Evolutionary conservation across 1,284 basidiomycete species (phyloP).

Genomic region (Pisolithus thermaeus): DNA sequence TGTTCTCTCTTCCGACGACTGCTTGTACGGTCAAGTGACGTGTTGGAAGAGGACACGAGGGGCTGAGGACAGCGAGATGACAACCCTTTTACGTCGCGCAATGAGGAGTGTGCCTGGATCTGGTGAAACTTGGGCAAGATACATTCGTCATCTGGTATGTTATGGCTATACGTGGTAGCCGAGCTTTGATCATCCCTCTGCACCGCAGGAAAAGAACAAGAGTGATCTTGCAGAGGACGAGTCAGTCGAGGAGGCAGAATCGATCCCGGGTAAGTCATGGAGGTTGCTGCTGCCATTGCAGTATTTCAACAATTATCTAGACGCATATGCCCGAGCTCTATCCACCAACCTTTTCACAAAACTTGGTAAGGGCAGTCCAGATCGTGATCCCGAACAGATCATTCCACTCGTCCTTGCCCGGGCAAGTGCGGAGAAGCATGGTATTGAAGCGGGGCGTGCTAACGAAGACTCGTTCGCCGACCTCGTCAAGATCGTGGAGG

Average conservation of each 20-base stretch:
- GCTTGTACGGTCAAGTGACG: conserved; percentile 30
- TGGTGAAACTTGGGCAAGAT: conserved; percentile 68
- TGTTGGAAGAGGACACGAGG: conserved; percentile 32
- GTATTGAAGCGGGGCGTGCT: conserved; percentile 37
- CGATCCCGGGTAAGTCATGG: conserved; percentile 27
- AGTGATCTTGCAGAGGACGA: conserved; percentile 23
- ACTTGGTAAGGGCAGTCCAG: conserved; percentile 11
- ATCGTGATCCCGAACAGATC: conserved; percentile 57
- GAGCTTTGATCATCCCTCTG: neutral
- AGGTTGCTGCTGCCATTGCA: neutral
- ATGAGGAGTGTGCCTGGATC: conserved; percentile 62
- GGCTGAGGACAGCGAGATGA: conserved; percentile 36
- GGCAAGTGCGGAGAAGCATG: conserved; percentile 59
- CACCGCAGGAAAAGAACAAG: conserved; percentile 35
- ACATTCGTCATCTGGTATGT: conserved; percentile 61
- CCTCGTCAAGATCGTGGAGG: conserved; percentile 51
- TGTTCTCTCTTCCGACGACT: neutral
- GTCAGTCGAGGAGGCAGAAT: conserved; percentile 29
- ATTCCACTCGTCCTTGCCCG: conserved; percentile 61
- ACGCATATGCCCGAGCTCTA: conserved; percentile 52
- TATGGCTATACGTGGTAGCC: neutral
- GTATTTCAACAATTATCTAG: conserved; percentile 28
- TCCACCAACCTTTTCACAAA: conserved; percentile 46
- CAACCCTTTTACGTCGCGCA: conserved; percentile 46
- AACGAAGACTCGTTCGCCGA: conserved; percentile 46